phyloP scores from a whole-genome alignment of 192 early-diverging fungal genomes.

The Coemansia sp. region DNA sequence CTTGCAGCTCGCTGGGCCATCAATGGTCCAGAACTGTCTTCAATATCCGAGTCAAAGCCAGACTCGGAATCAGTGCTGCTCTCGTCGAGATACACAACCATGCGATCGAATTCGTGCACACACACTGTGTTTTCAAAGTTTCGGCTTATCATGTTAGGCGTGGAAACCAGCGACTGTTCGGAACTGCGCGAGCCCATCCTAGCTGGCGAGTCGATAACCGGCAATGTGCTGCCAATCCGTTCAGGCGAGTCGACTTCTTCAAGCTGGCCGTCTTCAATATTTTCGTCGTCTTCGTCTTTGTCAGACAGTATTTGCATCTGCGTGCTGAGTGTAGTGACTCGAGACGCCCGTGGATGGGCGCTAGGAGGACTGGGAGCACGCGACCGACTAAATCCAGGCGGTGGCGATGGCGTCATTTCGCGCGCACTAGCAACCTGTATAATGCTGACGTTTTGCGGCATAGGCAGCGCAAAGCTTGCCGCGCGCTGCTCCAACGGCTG shows the following conservation, averaged over 20 bases:
- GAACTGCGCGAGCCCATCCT: background rate
- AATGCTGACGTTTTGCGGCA: background rate
- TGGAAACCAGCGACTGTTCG: background rate
- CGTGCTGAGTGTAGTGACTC: background rate
- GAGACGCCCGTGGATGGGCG: slow-evolving; percentile 15
- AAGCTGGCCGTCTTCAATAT: background rate
- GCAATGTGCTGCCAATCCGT: background rate
- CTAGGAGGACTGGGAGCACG: slow-evolving; percentile 45
- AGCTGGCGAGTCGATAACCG: background rate
- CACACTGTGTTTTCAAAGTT: slow-evolving; percentile 14
- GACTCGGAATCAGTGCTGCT: slow-evolving; percentile 13
- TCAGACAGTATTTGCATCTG: background rate
- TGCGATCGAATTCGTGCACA: slow-evolving; percentile 11
- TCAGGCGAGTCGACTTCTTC: background rate
- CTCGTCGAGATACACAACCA: slow-evolving; percentile 29
- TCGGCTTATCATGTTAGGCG: background rate
- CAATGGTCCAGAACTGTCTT: background rate
- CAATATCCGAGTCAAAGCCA: slow-evolving; percentile 10
- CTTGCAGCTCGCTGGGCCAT: background rate
- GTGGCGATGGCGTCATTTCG: background rate
- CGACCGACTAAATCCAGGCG: slow-evolving; percentile 24
- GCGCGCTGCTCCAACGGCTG: background rate
- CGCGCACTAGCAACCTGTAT: background rate
- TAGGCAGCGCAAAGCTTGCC: background rate
- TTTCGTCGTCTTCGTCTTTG: background rate